A percentile compares a stretch with the other conserved stretches of the same genome.
Conservation (phyloP, 2,329 filamentous ascomycete species). For the Botrytis pseudocinerea region DNA sequence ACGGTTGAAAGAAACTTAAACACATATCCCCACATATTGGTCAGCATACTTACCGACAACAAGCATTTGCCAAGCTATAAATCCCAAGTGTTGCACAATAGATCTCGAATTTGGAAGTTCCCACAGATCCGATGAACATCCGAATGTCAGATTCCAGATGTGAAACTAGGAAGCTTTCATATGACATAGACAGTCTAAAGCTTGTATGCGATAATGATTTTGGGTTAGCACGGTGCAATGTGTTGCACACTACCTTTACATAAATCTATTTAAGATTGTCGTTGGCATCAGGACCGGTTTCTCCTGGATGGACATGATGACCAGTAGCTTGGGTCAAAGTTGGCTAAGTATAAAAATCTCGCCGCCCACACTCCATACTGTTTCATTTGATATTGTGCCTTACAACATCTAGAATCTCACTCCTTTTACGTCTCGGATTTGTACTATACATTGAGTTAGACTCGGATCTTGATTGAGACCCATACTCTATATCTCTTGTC, state of each 20-base stretch:
- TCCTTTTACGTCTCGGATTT: not conserved
- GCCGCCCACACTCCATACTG: not conserved
- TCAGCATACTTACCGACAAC: not conserved
- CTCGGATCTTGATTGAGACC: not conserved
- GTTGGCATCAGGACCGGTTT: not conserved
- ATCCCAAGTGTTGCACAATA: not conserved
- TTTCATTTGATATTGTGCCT: not conserved
- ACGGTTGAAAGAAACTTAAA: not conserved
- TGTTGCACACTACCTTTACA: not conserved
- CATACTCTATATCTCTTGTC: too few species aligned
- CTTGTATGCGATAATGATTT: not conserved
- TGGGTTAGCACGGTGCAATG: not conserved
- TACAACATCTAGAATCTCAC: not conserved
- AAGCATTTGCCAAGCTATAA: constrained; percentile 14
- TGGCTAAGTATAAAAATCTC: not conserved
- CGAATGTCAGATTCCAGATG: not conserved
- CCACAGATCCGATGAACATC: not conserved
- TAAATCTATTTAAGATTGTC: not conserved
- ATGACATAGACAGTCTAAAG: not conserved
- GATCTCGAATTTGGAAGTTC: not conserved
- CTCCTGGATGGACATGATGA: not conserved
- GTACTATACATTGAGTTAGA: not conserved
- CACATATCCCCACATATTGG: not conserved
- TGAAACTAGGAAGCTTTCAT: not conserved
- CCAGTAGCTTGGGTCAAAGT: not conserved